phyloP scores from a whole-genome alignment of 2,329 filamentous ascomycete genomes.

The Helicocarpus griseus region DNA sequence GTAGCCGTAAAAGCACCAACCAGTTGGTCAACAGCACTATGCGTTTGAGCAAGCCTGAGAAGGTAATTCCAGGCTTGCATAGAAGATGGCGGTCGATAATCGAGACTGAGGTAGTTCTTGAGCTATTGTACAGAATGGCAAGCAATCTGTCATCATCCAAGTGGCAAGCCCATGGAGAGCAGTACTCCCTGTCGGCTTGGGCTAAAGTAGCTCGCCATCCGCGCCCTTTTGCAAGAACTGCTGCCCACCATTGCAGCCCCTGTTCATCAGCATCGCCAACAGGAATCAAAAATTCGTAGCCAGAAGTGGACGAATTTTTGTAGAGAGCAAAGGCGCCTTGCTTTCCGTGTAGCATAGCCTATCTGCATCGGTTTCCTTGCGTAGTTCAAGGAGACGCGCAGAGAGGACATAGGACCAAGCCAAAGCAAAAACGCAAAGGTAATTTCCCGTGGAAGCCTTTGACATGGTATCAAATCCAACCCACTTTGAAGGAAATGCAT shows the following conservation, averaged over 20 bases:
- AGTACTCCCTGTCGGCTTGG: neutral
- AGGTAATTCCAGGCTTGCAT: conserved; percentile 10
- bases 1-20: conserved; percentile 9
- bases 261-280: conserved; percentile 6
- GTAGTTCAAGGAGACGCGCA: conserved; percentile 6
- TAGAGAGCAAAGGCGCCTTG: neutral
- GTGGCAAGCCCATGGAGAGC: conserved; percentile 7
- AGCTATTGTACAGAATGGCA: neutral
- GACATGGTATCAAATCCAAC: neutral
- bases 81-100: conserved; percentile 8
- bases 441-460: conserved; percentile 3
- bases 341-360: neutral
- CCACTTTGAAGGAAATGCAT: conserved; percentile 1
- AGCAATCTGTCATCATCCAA: conserved; percentile 4
- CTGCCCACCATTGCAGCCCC: conserved; percentile 8
- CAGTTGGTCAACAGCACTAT: conserved; percentile 12
- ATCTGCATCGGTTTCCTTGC: conserved; percentile 1
- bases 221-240: conserved; percentile 7
- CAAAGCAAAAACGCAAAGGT: conserved; percentile 9
- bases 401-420: conserved; percentile 9
- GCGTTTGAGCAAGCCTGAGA: conserved; percentile 7
- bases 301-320: neutral
- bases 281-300: neutral
- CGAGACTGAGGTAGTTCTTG: neutral
- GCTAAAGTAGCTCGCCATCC: conserved; percentile 8